These are phyloP conservation scores for Calcarisporium arbuscula DNA, from an alignment of 2,329 filamentous ascomycete species.

Conservation along the genomic window DNA sequence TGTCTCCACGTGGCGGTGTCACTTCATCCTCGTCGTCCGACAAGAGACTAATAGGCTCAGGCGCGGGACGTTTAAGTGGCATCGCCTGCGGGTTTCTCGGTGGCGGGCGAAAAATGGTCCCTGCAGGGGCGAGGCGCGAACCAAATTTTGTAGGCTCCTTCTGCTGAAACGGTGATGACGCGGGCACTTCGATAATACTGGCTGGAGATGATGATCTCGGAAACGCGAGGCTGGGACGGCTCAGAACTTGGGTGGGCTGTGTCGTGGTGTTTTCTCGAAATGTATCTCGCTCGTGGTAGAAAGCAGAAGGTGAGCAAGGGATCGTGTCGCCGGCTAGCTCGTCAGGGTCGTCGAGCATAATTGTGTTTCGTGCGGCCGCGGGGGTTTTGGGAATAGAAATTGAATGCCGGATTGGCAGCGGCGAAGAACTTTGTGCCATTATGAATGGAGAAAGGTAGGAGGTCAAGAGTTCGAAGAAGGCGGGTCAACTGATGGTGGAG, in stretches of 20 bases:
- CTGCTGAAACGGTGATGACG: conserved; percentile 71
- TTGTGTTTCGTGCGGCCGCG: conserved; percentile 16
- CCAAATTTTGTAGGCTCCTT: conserved; percentile 29
- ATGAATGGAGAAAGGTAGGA: conserved; percentile 5
- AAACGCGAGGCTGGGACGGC: conserved; percentile 27
- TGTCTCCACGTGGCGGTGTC: conserved; percentile 52
- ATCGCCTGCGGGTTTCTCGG: conserved; percentile 18
- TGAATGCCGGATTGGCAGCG: conserved; percentile 23
- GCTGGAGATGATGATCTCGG: conserved; percentile 35
- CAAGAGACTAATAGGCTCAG: conserved; percentile 39
- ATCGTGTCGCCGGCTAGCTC: conserved; percentile 40
- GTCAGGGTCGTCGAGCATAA: conserved; percentile 32
- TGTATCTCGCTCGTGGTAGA: conserved; percentile 23
- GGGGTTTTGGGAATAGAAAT: conserved; percentile 21
- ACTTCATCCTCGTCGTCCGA: conserved; percentile 40
- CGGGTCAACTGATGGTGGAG: conserved; percentile 9
- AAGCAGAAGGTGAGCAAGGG: conserved; percentile 34
- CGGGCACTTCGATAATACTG: conserved; percentile 67
- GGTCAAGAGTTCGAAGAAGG: conserved; percentile 4
- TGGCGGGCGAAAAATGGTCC: conserved; percentile 61
- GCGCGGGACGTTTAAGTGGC: conserved; percentile 28
- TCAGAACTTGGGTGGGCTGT: conserved; percentile 42
- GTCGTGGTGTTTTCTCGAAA: too few species aligned
- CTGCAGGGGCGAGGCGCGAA: conserved; percentile 66
- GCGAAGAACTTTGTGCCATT: conserved; percentile 25